Base-by-base conservation (phyloP, 2,329 filamentous ascomycete genomes). In the Neofusicoccum ribis region DNA sequence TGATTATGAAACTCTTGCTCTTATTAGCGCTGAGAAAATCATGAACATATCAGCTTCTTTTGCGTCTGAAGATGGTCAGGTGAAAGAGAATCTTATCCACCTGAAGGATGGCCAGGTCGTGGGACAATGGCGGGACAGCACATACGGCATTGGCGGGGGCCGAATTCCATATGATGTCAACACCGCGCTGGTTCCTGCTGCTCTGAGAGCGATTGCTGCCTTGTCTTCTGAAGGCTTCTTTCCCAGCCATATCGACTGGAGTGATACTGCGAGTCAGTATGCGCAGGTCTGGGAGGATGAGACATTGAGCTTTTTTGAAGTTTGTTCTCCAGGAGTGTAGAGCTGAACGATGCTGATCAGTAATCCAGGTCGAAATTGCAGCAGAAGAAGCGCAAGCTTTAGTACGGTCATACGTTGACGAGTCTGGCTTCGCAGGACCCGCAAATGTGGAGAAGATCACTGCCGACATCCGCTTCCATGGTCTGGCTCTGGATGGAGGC, bases 161-260 rank as follows among this genome's bases (percentile, higher is more conserved):
- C 81, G 84, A 0, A 85, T 88, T n/a, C 87, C 88, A 0, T 89
- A 87, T 70, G 83, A 89, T 67, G 87, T 89, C 27, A 90, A 89
- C 69, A 85, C 85, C 0, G 87, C 85, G 0, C 78, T 90, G 0
- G 85, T 84, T 0, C 88, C 88, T 0, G 87, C 88, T 1, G 86
- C 85, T 1, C 79, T 90, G 0, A 80, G 84, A 11, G 82, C 86
- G 1, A 88, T 90, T 43, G 81, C 83, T 2, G 77, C 79, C 0
- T 76, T 89, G 1, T 77, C 85, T 2, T 73, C 73, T 0, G 75
- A 79, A 0, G 83, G 82, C 1, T 80, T 88, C 68, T 88, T 85
- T 67, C 75, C 83, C 0, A 72, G 79, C 2, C 79, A 84, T 63
- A 68, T 80, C 0, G 73, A 81, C 0, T 88, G 85, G 86, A 70